Percentiles rank a stretch among this genome's conserved stretches.
Evolutionary conservation across 768 basidiomycete species (phyloP).

Genomic region (Erythrobasidium yunnanense): DNA sequence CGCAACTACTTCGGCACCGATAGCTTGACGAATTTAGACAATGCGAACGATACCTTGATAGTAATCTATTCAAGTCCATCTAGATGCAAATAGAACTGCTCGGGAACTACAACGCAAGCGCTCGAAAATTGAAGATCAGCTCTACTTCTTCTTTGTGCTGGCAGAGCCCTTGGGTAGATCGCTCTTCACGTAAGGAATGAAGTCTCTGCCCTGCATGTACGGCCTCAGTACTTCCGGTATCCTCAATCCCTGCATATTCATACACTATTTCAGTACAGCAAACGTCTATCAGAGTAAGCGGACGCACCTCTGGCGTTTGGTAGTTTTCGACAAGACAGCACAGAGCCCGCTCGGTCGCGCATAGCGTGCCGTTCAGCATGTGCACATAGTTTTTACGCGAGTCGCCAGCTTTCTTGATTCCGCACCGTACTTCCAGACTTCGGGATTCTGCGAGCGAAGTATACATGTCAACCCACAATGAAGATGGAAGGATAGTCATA

Average conservation of each 20-base stretch:
- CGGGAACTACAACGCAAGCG: not conserved
- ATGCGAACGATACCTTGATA: too few species aligned
- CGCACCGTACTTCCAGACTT: slow-evolving; percentile 83
- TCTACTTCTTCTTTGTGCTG: slow-evolving; percentile 40
- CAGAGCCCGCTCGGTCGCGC: slow-evolving; percentile 88
- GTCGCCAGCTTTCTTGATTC: slow-evolving; percentile 80
- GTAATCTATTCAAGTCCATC: too few species aligned
- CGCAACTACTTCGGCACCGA: too few species aligned
- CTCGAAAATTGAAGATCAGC: not conserved
- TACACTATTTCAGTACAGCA: not conserved
- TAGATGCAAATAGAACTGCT: too few species aligned
- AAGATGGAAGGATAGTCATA: not conserved
- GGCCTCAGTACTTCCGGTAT: slow-evolving; percentile 82
- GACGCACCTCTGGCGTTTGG: slow-evolving; percentile 78
- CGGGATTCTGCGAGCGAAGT: slow-evolving; percentile 60
- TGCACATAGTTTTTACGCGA: slow-evolving; percentile 88
- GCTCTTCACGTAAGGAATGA: slow-evolving; percentile 44
- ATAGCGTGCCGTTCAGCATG: slow-evolving; percentile 97
- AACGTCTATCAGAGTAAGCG: not conserved
- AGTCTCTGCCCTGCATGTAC: slow-evolving; percentile 81
- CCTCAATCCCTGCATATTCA: slow-evolving; percentile 58
- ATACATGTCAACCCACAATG: not conserved
- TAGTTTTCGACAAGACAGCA: slow-evolving; percentile 99
- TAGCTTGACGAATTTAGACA: too few species aligned
- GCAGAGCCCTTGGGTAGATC: slow-evolving; percentile 42